A percentile compares a stretch with the other conserved stretches of the same genome.
These are phyloP conservation scores for Malassezia sp. DNA, from an alignment of 1,284 basidiomycete genomes.

Conservation along the genomic window DNA sequence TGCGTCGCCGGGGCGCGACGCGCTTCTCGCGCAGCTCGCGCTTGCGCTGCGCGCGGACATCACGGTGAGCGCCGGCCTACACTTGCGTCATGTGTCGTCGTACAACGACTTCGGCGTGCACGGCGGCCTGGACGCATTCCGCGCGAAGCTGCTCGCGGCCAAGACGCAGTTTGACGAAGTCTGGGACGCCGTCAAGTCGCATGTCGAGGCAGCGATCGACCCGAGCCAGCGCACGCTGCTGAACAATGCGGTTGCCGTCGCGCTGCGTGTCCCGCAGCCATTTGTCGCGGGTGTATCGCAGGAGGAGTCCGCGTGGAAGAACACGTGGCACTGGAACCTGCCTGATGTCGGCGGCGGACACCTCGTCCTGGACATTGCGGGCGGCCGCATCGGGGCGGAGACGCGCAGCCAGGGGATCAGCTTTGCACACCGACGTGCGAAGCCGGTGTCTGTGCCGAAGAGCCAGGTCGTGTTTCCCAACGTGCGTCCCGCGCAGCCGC, in stretches of 20 bases:
- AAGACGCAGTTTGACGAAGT: conserved; percentile 77
- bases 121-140: conserved; percentile 75
- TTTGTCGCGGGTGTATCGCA: conserved; percentile 53
- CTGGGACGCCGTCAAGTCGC: conserved; percentile 82
- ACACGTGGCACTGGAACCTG: conserved; percentile 93
- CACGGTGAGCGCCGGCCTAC: conserved; percentile 83
- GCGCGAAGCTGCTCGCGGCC: conserved; percentile 65
- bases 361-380: conserved; percentile 74
- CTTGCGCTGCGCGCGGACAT: conserved; percentile 85
- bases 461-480: conserved; percentile 7
- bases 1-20: conserved; percentile 82
- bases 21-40: conserved; percentile 78
- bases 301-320: conserved; percentile 59
- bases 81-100: conserved; percentile 89
- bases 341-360: conserved; percentile 83
- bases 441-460: conserved; percentile 8
- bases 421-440: conserved; percentile 68
- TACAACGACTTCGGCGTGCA: conserved; percentile 97
- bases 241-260: conserved; percentile 75
- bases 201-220: conserved; percentile 84
- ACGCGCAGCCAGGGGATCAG: conserved; percentile 90
- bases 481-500: conserved; percentile 3
- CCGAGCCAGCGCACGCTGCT: conserved; percentile 77
- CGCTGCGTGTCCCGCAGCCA: conserved; percentile 59
- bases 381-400: conserved; percentile 81